Base-by-base conservation (phyloP, 306 rosid species). In the Comarum palustre region DNA sequence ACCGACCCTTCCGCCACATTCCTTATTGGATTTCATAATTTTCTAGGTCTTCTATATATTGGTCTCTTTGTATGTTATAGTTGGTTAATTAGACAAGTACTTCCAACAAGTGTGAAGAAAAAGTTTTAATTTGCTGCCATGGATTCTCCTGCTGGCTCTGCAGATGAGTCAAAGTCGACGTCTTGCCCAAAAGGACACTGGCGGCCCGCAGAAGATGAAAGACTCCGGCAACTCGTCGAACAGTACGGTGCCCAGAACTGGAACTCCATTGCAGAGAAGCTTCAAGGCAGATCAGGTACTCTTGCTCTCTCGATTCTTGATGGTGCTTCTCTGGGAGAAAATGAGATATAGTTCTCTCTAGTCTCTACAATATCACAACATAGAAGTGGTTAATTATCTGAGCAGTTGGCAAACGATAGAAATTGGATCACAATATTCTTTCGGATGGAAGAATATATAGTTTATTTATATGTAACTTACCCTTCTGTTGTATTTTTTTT, bases 261-360 rank as follows among this genome's bases (percentile, higher is more conserved):
- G 99, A 94, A 94, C 59, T 91, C 97, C 6, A 94, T 94, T 7
- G 97, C 97, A 16, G 93, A 89, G 36, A 94, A 91, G 50, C 97
- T 94, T 70, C 96, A 87, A 84, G 99, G 99, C 78, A 88, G 99
- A 91, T 94, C 99, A 73, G 99, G 99, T 89, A 73, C 11, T 11
- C 57, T 43, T 17, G 34, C 3, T 34, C 64, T 67, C 63, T 61
- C 5, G 2, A 4, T 5, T 42, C 17, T 12, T n/a, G 54, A 45
- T 63, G 42, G 11, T 61, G 25, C 34, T 34, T 61, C 42, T 39
- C 43, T 34, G 65, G 65, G n/a, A 59, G 65, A 27, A 13, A 41
- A 41, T 41, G 45, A 41, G 45, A 41, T 41, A 41, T 9, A 9
- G 45, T 29, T 16, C 16, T 16, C 38, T 54, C 16, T 27, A 4